Conservation (phyloP, 2,329 filamentous ascomycete species). For the Chalara sp. region DNA sequence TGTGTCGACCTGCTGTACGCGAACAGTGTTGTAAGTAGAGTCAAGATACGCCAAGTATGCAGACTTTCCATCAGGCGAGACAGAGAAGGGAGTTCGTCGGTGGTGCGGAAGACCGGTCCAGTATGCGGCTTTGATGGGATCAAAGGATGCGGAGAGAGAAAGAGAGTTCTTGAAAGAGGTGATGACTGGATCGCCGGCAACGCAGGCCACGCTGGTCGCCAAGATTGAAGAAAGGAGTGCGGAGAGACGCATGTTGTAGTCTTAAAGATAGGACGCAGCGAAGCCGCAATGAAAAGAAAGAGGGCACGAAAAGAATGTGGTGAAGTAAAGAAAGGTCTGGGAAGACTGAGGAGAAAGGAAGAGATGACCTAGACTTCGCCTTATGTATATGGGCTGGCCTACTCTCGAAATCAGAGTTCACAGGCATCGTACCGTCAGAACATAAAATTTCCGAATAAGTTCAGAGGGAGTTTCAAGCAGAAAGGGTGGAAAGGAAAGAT, state of each 20-base stretch:
- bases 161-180: conserved; percentile 35
- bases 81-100: conserved; percentile 54
- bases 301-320: conserved; percentile 8
- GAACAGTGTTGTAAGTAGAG: conserved; percentile 45
- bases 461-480: too few relatives aligned
- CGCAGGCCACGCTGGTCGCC: conserved; percentile 13
- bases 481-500: too few relatives aligned
- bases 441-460: too few relatives aligned
- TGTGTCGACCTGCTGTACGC: conserved; percentile 50
- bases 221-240: conserved; percentile 16
- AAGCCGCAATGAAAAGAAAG: too few relatives aligned
- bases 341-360: too few relatives aligned
- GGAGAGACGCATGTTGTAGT: conserved; percentile 15
- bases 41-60: conserved; percentile 57
- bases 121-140: conserved; percentile 52
- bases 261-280: background rate
- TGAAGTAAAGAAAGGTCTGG: too few relatives aligned
- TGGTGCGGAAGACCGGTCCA: conserved; percentile 56
- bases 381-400: too few relatives aligned
- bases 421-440: too few relatives aligned
- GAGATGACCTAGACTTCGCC: too few relatives aligned
- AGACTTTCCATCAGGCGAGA: conserved; percentile 51
- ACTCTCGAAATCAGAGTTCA: too few relatives aligned
- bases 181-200: conserved; percentile 15
- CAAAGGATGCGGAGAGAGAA: conserved; percentile 43